These are phyloP conservation scores for Cicer bijugum DNA, from an alignment of 306 rosid genomes.

Conservation along the genomic window DNA sequence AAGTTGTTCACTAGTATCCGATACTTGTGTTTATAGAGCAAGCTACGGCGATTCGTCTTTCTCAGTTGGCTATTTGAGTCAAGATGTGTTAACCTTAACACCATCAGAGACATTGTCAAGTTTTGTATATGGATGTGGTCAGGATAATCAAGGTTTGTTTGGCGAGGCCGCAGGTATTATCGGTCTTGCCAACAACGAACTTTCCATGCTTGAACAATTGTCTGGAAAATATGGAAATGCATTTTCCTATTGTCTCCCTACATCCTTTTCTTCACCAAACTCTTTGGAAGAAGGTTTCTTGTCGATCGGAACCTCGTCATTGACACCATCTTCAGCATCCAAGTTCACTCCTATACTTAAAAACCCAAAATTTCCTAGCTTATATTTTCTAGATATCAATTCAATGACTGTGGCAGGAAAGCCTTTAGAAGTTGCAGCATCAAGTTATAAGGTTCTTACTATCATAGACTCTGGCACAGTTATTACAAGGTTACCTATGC, in stretches of 20 bases:
- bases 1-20: constrained; percentile 42
- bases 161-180: constrained; percentile 60
- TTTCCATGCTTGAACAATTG: constrained; percentile 56
- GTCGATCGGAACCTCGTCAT: constrained; percentile 60
- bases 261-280: constrained; percentile 45
- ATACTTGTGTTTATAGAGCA: constrained; percentile 57
- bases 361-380: constrained; percentile 47
- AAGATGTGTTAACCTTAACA: constrained; percentile 52
- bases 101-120: constrained; percentile 45
- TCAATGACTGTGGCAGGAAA: constrained; percentile 55
- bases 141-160: constrained; percentile 61
- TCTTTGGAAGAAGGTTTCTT: constrained; percentile 55
- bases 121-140: constrained; percentile 69
- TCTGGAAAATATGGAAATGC: constrained; percentile 57
- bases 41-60: constrained; percentile 59
- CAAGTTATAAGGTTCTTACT: constrained; percentile 60
- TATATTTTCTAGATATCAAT: constrained; percentile 52
- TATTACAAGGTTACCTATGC: constrained; percentile 62
- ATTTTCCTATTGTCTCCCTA: constrained; percentile 73
- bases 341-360: constrained; percentile 60
- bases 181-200: constrained; percentile 55
- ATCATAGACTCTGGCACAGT: constrained; percentile 76
- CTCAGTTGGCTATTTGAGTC: constrained; percentile 64
- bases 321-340: constrained; percentile 41
- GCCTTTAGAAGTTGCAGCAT: constrained; percentile 50